These are phyloP conservation scores for Aspergillus nanangensis DNA, from an alignment of 495 filamentous ascomycete genomes.

Conservation along the genomic window DNA sequence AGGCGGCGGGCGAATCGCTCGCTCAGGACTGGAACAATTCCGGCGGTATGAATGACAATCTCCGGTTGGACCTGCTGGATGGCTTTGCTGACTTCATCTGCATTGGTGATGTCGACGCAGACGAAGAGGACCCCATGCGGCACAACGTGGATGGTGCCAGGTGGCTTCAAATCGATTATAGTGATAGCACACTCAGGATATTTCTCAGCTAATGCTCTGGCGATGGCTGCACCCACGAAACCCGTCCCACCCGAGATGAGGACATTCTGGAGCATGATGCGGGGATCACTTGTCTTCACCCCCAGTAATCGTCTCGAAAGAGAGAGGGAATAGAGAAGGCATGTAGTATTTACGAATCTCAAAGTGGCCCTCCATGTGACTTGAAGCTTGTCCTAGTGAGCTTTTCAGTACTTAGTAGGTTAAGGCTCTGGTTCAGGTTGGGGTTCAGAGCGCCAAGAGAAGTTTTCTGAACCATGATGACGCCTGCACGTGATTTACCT, in stretches of 20 bases:
- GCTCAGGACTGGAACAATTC: conserved; percentile 36
- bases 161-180: conserved; percentile 36
- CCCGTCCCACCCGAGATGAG: conserved; percentile 53
- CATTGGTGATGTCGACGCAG: conserved; percentile 35
- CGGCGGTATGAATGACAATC: conserved; percentile 44
- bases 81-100: conserved; percentile 21
- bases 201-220: conserved; percentile 36
- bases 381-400: too few relatives aligned
- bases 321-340: too few relatives aligned
- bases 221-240: conserved; percentile 44
- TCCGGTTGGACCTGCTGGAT: conserved; percentile 31
- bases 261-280: conserved; percentile 26
- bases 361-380: too few relatives aligned
- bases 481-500: too few relatives aligned
- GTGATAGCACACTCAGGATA: conserved; percentile 39
- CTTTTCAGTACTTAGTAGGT: too few relatives aligned
- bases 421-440: too few relatives aligned
- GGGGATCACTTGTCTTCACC: not conserved
- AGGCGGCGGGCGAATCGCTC: conserved; percentile 37
- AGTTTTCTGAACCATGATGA: too few relatives aligned
- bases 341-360: too few relatives aligned
- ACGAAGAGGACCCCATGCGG: conserved; percentile 27
- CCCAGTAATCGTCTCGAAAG: too few relatives aligned
- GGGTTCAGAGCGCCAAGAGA: too few relatives aligned
- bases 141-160: conserved; percentile 24